Conservation (phyloP, 2,329 filamentous ascomycete genomes). For the Neofusicoccum ribis region DNA sequence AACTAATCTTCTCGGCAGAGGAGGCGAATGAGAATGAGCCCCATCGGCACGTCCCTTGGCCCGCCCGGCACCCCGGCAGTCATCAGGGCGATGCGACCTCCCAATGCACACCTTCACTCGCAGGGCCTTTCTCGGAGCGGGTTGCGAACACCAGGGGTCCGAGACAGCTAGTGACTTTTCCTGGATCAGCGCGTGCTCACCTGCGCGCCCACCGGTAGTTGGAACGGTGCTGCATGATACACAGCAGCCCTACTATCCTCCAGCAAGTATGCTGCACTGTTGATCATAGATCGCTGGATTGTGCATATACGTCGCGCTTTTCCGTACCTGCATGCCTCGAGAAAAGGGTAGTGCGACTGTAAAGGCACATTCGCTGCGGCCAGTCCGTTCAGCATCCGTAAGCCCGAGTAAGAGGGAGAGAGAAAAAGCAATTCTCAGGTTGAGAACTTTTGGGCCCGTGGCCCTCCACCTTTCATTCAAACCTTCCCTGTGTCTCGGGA, state of each 20-base stretch:
- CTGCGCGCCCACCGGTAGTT: not conserved
- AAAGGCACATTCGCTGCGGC: no score
- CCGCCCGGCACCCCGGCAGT: not conserved
- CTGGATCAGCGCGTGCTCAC: not conserved
- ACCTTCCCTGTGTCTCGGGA: not conserved
- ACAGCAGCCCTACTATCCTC: not conserved
- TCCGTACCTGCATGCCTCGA: no score
- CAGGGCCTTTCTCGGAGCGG: not conserved
- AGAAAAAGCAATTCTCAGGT: not conserved
- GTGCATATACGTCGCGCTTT: not conserved
- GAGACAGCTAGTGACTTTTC: not conserved
- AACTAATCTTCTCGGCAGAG: not conserved
- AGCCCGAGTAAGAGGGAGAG: not conserved
- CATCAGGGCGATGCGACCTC: not conserved
- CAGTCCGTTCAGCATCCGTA: not conserved
- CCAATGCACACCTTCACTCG: not conserved
- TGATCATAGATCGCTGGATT: not conserved
- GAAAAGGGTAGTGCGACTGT: not conserved
- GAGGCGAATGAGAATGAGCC: no score
- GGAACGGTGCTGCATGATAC: not conserved
- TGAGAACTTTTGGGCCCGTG: not conserved
- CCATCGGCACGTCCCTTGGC: not conserved
- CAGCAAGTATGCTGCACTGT: not conserved
- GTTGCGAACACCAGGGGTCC: not conserved
- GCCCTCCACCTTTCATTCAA: not conserved